Evolutionary conservation across 257 asterid species (phyloP).

Genomic region (Leptodermis oblonga): DNA sequence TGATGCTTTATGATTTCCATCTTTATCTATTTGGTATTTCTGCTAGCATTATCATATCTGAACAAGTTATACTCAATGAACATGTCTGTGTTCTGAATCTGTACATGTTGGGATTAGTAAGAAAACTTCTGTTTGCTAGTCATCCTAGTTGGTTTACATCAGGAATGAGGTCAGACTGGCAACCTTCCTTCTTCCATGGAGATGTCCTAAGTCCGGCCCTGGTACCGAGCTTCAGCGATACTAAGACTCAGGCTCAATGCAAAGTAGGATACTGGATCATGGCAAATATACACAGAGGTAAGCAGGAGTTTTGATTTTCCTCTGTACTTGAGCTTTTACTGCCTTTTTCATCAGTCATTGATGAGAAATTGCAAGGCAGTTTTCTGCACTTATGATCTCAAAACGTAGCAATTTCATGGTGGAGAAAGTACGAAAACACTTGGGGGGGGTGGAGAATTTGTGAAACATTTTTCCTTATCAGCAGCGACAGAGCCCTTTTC

Average conservation of each 20-base stretch:
- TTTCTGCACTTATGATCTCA: too few relatives aligned
- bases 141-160: not conserved
- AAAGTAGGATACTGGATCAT: too few relatives aligned
- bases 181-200: slow-evolving; percentile 3
- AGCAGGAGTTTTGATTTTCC: not conserved
- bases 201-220: slow-evolving; percentile 53
- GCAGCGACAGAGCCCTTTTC: too few relatives aligned
- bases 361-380: not conserved
- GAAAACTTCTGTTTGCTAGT: not conserved
- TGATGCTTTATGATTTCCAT: slow-evolving; percentile 13
- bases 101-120: not conserved
- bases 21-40: not conserved
- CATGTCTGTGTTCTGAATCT: not conserved
- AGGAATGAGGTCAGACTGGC: not conserved
- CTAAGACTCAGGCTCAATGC: not conserved
- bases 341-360: not conserved
- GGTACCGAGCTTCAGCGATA: not conserved
- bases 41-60: not conserved
- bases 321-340: not conserved
- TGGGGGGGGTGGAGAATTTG: too few relatives aligned
- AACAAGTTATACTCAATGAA: not conserved
- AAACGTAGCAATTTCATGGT: too few relatives aligned
- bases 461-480: too few relatives aligned
- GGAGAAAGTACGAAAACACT: too few relatives aligned
- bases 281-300: not conserved